Evolutionary conservation across 2,329 filamentous ascomycete species (phyloP), one percentile per base, ranked within the genome.

Genomic region (Xylogone sp.): DNA sequence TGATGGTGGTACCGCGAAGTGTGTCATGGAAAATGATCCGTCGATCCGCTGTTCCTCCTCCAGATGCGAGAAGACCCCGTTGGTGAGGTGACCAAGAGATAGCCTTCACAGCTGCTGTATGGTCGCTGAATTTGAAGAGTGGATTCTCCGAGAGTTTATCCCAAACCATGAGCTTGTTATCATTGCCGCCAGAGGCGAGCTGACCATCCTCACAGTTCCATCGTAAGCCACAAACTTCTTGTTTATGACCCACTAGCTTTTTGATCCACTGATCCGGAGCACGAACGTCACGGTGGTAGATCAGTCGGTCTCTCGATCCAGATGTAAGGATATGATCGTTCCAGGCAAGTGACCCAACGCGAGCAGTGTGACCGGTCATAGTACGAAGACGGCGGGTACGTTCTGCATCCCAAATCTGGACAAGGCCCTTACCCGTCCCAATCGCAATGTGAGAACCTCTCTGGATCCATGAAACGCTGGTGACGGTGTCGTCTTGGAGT

Each of bases 21-120:
- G 94, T 99, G 67, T 99, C 95, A 83, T 96, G 96, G 71, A 99
- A 99, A 60, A 97, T 96, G 70, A 99, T 99, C 27, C 91, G 88
- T 50, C 94, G 83, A 69, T 99, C 94, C 20, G 92, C 94, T 2
- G 94, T 99, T 65, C 94, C 94, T 58, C 94, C 94, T 45, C 94
- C 94, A 6, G 91, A 96, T 20, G 94, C 94, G n/a, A 99, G 79
- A 12, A 99, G 81, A 13, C 93, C 90, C 51, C 90, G 87, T 66
- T 97, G 93, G 67, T 99, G 94, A 9, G 94, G 94, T 34, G 91
- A 97, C 94, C 94, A 99, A 9, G 94, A 86, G 57, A 99, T 97
- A 3, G 94, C 94, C 69, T 99, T 99, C 48, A 99, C 94, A 8
- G 94, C 94, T 12, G 94, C 94, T 31, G 88, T 93, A 68, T 99